These are phyloP conservation scores for Pestalotiopsis sp. DNA, from an alignment of 2,329 filamentous ascomycete genomes.

Conservation along the genomic window DNA sequence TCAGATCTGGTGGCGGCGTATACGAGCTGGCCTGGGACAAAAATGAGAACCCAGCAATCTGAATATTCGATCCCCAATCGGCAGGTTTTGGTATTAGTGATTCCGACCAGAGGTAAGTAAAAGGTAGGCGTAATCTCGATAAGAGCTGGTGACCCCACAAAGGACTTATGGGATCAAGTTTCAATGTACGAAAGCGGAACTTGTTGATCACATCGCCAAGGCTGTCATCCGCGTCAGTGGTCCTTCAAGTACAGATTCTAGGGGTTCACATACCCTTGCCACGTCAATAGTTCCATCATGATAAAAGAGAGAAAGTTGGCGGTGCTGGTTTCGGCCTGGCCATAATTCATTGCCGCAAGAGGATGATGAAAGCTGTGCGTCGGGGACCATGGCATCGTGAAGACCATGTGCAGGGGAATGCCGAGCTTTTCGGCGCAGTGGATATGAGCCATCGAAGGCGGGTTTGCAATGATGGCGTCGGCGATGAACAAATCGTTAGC, in stretches of 20 bases:
- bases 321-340: slow-evolving; percentile 46
- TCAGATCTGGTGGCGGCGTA: slow-evolving; percentile 55
- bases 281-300: slow-evolving; percentile 73
- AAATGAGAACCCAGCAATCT: slow-evolving; percentile 66
- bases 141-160: slow-evolving; percentile 70
- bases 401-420: slow-evolving; percentile 54
- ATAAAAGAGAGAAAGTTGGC: slow-evolving; percentile 71
- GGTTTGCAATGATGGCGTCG: slow-evolving; percentile 58
- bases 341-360: slow-evolving; percentile 44
- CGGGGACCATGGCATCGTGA: slow-evolving; percentile 73
- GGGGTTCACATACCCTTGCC: slow-evolving; percentile 60
- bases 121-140: slow-evolving; percentile 63
- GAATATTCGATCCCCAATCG: slow-evolving; percentile 64
- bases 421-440: slow-evolving; percentile 53
- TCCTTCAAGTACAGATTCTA: neutral
- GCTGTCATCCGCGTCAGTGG: slow-evolving; percentile 18
- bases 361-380: slow-evolving; percentile 73
- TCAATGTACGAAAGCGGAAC: slow-evolving; percentile 64
- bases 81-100: slow-evolving; percentile 66
- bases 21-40: slow-evolving; percentile 55
- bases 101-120: slow-evolving; percentile 74
- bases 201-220: slow-evolving; percentile 69
- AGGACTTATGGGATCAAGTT: slow-evolving; percentile 66
- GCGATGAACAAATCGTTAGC: slow-evolving; percentile 49
- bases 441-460: slow-evolving; percentile 54